Evolutionary conservation across 1,139 yeast species (phyloP), one percentile per base, ranked within the genome.

Genomic region (Diutina ranongensis): DNA sequence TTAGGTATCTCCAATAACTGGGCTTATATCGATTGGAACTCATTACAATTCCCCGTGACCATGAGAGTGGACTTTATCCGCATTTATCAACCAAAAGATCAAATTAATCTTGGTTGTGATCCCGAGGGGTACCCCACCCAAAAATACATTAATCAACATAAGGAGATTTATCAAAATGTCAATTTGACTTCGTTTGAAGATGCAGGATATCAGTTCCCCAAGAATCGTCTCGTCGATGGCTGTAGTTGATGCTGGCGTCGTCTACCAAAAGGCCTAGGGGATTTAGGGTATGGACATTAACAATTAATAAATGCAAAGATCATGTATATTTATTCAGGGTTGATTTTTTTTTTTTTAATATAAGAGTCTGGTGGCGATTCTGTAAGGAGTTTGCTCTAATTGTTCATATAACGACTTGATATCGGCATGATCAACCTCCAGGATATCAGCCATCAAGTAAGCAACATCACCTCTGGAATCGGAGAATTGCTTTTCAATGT

Each of bases 381-480:
- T 87, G 74, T 83, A 87, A 45, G 94, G 89, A 45, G 97, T 92
- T 60, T 80, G 80, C 64, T 85, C 95, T 59, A 92, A 77, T 65
- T 85, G 84, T 59, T 85, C 86, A 64, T 89, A 83, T 54, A 92
- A 75, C 25, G 78, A 72, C 67, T 86, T 87, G 67, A 94, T 87
- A 60, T 87, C 96, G 53, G 79, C 76, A 52, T 74, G 71, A 57
- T 81, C 78, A 48, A 92, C 97, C 55, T 86, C 87, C 40, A 94
- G 79, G 58, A 92, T 87, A 68, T 92, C 99, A 32, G 98, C 97
- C 95, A 92, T 89, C 64, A 92, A 77, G 69, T 94, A 92, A 47
- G 99, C 99, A 59, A 92, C 83, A 49, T 87, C 95, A 53, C 97
- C 97, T 59, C 84, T 80, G 21, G 97, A 88, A 64, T 94, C 98